phyloP scores from a whole-genome alignment of 1,139 yeast genomes.

The Ogataea hybrid region DNA sequence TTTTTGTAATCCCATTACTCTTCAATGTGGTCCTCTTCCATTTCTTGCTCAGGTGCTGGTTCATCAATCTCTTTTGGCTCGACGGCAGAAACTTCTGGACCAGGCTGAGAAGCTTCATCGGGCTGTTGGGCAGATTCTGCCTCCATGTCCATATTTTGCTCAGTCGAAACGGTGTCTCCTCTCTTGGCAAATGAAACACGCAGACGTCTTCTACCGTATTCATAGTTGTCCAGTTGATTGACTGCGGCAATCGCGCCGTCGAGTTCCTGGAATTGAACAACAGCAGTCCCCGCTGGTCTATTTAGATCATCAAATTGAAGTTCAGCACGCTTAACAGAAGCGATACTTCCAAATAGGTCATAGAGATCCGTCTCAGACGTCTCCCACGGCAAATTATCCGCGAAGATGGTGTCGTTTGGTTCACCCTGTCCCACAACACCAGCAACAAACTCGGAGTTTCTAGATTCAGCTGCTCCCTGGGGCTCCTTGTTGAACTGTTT shows the following conservation, averaged over 20 bases:
- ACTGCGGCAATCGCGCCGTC: conserved; percentile 77
- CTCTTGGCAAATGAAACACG: conserved; percentile 58
- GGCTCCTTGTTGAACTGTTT: conserved; percentile 29
- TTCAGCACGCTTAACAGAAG: conserved; percentile 75
- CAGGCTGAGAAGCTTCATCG: conserved; percentile 4
- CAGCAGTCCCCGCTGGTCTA: conserved; percentile 79
- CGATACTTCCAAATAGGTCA: conserved; percentile 85
- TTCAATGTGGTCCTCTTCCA: conserved; percentile 28
- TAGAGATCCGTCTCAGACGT: conserved; percentile 82
- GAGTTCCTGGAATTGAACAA: conserved; percentile 69
- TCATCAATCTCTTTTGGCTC: conserved; percentile 7
- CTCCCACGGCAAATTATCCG: conserved; percentile 82
- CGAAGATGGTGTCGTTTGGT: conserved; percentile 62
- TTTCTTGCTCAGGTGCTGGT: conserved; percentile 8
- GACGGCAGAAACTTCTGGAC: conserved; percentile 9
- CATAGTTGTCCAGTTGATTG: conserved; percentile 69
- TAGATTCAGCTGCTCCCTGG: conserved; percentile 21
- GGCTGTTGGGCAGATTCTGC: conserved; percentile 3
- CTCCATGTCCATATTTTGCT: conserved; percentile 6
- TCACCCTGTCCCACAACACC: conserved; percentile 67
- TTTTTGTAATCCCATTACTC: conserved; percentile 18
- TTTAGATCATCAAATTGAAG: conserved; percentile 66
- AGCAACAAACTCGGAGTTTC: conserved; percentile 57
- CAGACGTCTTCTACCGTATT: conserved; percentile 79
- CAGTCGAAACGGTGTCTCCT: conserved; percentile 8